A percentile compares a stretch with the other conserved stretches of the same genome.
These are phyloP conservation scores for Boechera divaricarpa DNA, from an alignment of 345 rosid genomes.

Conservation along the genomic window DNA sequence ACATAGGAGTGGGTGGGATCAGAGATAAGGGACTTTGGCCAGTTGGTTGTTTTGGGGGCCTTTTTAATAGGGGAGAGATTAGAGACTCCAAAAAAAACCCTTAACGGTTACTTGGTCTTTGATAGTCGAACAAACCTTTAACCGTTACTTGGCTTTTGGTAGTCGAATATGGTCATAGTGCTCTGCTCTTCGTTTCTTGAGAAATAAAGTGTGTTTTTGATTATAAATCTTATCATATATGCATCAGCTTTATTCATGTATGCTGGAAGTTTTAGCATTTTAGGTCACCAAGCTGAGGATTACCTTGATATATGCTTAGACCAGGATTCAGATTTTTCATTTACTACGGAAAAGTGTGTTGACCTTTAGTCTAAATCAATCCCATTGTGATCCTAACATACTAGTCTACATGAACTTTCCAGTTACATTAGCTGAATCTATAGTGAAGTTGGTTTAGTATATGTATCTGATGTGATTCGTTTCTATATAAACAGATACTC, in stretches of 20 bases:
- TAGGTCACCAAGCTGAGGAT: background rate
- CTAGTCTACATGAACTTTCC: background rate
- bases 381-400: background rate
- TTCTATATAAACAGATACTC: conserved; percentile 60
- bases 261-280: background rate
- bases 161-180: background rate
- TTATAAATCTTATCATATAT: background rate
- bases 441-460: background rate
- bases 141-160: background rate
- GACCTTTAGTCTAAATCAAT: background rate
- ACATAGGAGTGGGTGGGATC: background rate
- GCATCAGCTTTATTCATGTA: background rate
- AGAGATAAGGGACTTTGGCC: background rate
- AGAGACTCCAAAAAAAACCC: background rate
- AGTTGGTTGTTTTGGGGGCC: background rate
- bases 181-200: background rate
- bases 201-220: background rate
- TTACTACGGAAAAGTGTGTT: background rate
- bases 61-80: background rate
- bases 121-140: background rate
- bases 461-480: background rate
- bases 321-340: background rate
- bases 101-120: background rate
- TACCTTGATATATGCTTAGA: background rate
- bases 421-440: background rate